Evolutionary conservation across 495 filamentous ascomycete species (phyloP).

Genomic region (Aspergillus cavernicola): DNA sequence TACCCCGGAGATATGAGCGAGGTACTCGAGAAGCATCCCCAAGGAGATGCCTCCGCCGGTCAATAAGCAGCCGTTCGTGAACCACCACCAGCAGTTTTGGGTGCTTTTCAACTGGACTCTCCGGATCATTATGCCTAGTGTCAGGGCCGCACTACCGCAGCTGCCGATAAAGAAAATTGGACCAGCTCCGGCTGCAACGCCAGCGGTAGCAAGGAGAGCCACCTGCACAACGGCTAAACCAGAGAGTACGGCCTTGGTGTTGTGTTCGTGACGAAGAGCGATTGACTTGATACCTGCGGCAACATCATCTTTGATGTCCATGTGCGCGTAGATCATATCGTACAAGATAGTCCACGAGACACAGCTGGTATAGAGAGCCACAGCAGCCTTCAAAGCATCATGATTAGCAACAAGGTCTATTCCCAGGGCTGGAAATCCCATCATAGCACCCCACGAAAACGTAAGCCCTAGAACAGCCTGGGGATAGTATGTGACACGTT

Average conservation of each 20-base stretch:
- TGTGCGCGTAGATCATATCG: slow-evolving; percentile 98
- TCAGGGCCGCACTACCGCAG: slow-evolving; percentile 74
- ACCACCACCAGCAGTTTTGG: slow-evolving; percentile 96
- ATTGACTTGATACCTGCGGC: slow-evolving; percentile 95
- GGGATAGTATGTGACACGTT: slow-evolving; percentile 91
- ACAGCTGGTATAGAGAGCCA: slow-evolving; percentile 77
- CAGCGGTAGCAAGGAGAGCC: slow-evolving; percentile 73
- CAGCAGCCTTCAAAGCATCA: slow-evolving; percentile 62
- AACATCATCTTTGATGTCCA: slow-evolving; percentile 93
- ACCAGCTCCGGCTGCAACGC: slow-evolving; percentile 67
- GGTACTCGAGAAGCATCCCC: slow-evolving; percentile 63
- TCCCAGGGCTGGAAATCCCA: slow-evolving; percentile 93
- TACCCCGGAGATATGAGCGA: slow-evolving; percentile 31
- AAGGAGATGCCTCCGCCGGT: slow-evolving; percentile 64
- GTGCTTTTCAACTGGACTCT: slow-evolving; percentile 80
- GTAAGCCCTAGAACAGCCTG: slow-evolving; percentile 88
- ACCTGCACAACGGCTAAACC: slow-evolving; percentile 74
- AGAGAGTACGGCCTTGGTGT: slow-evolving; percentile 82
- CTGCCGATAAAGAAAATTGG: slow-evolving; percentile 82
- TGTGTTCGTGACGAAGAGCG: slow-evolving; percentile 78
- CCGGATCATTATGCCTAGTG: slow-evolving; percentile 84
- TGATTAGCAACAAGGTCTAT: slow-evolving; percentile 69
- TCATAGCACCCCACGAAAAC: slow-evolving; percentile 95
- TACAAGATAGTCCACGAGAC: slow-evolving; percentile 93
- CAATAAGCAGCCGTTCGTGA: slow-evolving; percentile 67